Percentiles rank a stretch among this genome's conserved stretches.
Conservation (phyloP, 225 moss, liverwort and hornwort species). For the Pleurozium schreberi region DNA sequence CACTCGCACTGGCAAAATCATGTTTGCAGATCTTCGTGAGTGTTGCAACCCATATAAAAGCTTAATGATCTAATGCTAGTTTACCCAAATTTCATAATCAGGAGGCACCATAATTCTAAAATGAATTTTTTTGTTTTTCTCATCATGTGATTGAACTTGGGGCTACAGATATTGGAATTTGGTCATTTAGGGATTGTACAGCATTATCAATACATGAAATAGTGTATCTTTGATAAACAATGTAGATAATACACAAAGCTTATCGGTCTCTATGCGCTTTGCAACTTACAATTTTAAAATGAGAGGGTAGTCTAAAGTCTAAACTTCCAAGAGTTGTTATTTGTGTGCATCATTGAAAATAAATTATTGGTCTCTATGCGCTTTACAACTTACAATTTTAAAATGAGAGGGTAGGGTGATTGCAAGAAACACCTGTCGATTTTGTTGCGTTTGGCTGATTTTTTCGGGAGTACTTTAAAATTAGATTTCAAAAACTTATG, state of each 20-base stretch:
- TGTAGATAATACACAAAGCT: neutral
- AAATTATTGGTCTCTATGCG: neutral
- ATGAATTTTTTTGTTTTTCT: neutral
- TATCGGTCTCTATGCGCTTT: neutral
- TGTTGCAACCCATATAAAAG: neutral
- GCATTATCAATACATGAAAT: neutral
- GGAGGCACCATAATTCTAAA: neutral
- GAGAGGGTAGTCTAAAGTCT: fast-evolving
- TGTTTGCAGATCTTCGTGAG: neutral
- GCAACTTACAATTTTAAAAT: neutral
- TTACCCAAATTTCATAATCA: neutral
- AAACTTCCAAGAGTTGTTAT: neutral
- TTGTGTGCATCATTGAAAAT: neutral
- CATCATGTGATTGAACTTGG: neutral
- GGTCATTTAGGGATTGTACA: neutral
- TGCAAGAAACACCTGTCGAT: too few relatives aligned
- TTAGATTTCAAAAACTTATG: too few relatives aligned
- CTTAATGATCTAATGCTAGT: neutral
- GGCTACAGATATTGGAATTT: neutral
- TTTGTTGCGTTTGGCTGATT: too few relatives aligned
- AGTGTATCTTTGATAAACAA: neutral
- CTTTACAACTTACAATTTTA: neutral
- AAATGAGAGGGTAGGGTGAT: too few relatives aligned
- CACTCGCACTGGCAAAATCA: neutral
- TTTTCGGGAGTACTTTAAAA: too few relatives aligned